Conservation (phyloP, 2,329 filamentous ascomycete genomes). For the Zasmidium angulare region DNA sequence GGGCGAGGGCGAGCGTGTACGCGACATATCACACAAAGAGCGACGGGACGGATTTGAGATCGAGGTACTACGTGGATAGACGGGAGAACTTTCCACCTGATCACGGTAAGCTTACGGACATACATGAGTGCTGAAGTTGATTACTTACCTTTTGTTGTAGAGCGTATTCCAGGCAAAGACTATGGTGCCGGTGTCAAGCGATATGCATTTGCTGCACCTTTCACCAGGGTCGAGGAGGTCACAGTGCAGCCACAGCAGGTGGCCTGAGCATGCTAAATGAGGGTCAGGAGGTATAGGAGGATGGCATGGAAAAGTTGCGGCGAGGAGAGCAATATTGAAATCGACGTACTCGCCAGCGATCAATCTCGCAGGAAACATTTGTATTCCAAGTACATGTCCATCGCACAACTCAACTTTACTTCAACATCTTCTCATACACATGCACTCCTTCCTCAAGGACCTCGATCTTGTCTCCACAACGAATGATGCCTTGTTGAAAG, state of each 20-base stretch:
- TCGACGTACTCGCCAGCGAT: background rate
- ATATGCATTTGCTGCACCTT: constrained; percentile 29
- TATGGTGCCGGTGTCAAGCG: constrained; percentile 26
- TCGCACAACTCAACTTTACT: background rate
- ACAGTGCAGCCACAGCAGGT: background rate
- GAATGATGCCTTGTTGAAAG: constrained; percentile 27
- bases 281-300: background rate
- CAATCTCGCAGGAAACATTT: background rate
- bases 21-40: constrained; percentile 43
- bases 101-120: constrained; percentile 28
- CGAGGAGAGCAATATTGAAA: too few relatives aligned
- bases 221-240: constrained; percentile 23
- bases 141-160: constrained; percentile 14
- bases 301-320: background rate
- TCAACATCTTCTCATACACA: constrained; percentile 33
- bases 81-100: constrained; percentile 43
- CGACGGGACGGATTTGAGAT: constrained; percentile 43
- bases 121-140: background rate
- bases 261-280: background rate
- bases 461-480: constrained; percentile 33
- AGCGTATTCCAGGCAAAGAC: constrained; percentile 24
- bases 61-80: constrained; percentile 44
- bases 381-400: background rate
- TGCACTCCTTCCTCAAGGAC: constrained; percentile 33
- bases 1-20: constrained; percentile 42